Conservation (phyloP, 768 basidiomycete genomes). For the Leccinum sublutescens region DNA sequence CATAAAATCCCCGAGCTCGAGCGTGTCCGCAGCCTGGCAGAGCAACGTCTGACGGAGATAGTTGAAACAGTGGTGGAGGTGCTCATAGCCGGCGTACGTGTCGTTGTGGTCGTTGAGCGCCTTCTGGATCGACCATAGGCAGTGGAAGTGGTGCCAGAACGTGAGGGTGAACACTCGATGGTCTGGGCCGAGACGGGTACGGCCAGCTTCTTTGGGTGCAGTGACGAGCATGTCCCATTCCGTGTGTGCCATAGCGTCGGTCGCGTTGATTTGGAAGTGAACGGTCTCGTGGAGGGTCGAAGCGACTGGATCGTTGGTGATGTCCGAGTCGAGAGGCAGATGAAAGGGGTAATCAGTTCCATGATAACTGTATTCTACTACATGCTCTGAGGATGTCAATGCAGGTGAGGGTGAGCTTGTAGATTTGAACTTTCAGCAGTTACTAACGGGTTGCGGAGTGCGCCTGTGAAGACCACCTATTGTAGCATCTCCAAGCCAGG, state of each 20-base stretch:
- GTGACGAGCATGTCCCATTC: slow-evolving; percentile 14
- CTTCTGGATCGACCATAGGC: slow-evolving; percentile 14
- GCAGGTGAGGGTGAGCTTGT: background rate
- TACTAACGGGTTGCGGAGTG: background rate
- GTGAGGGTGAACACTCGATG: slow-evolving; percentile 10
- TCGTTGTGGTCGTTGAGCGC: slow-evolving; percentile 13
- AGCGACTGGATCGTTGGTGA: slow-evolving; percentile 5
- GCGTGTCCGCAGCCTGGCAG: slow-evolving; percentile 15
- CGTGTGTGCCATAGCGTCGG: slow-evolving; percentile 4
- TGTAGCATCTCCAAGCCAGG: slow-evolving; percentile 1
- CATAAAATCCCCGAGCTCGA: slow-evolving; percentile 19
- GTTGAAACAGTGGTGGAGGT: slow-evolving; percentile 15
- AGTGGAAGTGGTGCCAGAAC: slow-evolving; percentile 16
- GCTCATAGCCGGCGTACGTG: slow-evolving; percentile 3
- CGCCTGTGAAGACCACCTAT: slow-evolving; percentile 1
- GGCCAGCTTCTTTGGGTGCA: slow-evolving; percentile 7
- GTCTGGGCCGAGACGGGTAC: slow-evolving; percentile 15
- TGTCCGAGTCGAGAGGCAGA: slow-evolving; percentile 1
- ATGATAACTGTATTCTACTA: slow-evolving; percentile 7
- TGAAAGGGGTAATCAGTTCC: slow-evolving; percentile 12
- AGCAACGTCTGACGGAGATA: slow-evolving; percentile 14
- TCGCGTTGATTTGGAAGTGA: slow-evolving; percentile 6
- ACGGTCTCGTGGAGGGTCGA: slow-evolving; percentile 15
- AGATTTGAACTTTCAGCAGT: background rate
- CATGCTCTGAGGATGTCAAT: background rate